These are phyloP conservation scores for Taphrina wiesneri DNA, from an alignment of 1,139 yeast genomes.

Conservation along the genomic window DNA sequence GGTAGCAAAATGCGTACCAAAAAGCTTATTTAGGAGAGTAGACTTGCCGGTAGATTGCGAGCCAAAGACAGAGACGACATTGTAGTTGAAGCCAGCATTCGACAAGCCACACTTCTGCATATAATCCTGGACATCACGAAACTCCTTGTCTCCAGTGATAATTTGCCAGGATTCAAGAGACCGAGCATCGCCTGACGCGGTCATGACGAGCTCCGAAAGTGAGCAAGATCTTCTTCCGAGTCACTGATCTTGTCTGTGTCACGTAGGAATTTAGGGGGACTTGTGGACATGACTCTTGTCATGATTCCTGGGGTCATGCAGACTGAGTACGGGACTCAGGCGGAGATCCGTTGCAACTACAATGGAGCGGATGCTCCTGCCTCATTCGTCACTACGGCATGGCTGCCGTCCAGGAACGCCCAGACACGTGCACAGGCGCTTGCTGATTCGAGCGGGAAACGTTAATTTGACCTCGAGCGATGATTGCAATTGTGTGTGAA, in stretches of 20 bases:
- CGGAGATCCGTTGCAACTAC: background rate
- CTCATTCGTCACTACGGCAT: background rate
- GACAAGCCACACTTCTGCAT: conserved; percentile 46
- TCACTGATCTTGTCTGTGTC: background rate
- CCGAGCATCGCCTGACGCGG: background rate
- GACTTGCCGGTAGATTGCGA: conserved; percentile 97
- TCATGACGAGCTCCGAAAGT: background rate
- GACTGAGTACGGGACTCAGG: background rate
- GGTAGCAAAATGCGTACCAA: conserved; percentile 84
- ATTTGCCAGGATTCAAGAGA: conserved; percentile 24
- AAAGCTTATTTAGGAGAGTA: conserved; percentile 77
- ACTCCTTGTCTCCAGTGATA: conserved; percentile 29
- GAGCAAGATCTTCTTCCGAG: background rate
- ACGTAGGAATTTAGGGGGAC: too few relatives aligned
- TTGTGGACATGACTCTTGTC: too few relatives aligned
- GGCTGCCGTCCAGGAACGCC: background rate
- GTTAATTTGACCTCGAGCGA: too few relatives aligned
- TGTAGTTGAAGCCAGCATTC: conserved; percentile 71
- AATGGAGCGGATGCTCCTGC: background rate
- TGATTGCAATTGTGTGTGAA: background rate
- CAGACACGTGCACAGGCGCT: too few relatives aligned
- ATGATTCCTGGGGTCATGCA: background rate
- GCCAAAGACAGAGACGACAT: conserved; percentile 92
- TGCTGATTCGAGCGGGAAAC: too few relatives aligned
- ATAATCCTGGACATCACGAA: conserved; percentile 34